phyloP scores from a whole-genome alignment of 2,329 filamentous ascomycete species.

The Macrophomina phaseolina region DNA sequence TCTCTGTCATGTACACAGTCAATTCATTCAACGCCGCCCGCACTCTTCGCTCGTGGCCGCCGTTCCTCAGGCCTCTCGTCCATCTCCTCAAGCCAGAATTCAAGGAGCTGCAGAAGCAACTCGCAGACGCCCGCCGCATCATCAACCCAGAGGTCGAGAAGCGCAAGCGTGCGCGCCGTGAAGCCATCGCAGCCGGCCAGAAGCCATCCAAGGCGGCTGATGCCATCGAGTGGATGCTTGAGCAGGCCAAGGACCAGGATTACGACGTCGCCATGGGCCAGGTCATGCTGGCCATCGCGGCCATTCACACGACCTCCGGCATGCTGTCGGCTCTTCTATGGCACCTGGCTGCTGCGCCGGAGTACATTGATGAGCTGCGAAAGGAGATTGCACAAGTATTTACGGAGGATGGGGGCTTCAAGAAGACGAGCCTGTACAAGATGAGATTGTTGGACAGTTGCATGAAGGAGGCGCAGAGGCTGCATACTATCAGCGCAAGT shows the following conservation, averaged over 20 bases:
- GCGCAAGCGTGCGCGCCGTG: slow-evolving; percentile 32
- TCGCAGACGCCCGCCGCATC: slow-evolving; percentile 32
- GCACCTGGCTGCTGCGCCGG: background rate
- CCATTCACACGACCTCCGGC: slow-evolving; percentile 30
- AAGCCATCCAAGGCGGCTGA: slow-evolving; percentile 26
- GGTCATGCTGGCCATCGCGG: slow-evolving; percentile 29
- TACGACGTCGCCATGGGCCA: slow-evolving; percentile 29
- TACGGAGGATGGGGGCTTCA: slow-evolving; percentile 33
- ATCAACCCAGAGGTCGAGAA: slow-evolving; percentile 43
- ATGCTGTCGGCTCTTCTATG: slow-evolving; percentile 12
- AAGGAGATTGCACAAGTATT: background rate
- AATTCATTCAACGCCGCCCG: slow-evolving; percentile 43
- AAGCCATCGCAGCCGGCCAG: slow-evolving; percentile 30
- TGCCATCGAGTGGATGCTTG: slow-evolving; percentile 30
- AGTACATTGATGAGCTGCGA: slow-evolving; percentile 5
- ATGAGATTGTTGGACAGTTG: slow-evolving; percentile 51
- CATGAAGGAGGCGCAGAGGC: slow-evolving; percentile 49
- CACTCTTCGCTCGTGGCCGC: slow-evolving; percentile 43
- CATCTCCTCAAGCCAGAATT: slow-evolving; percentile 30
- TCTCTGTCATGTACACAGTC: slow-evolving; percentile 42
- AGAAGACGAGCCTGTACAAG: slow-evolving; percentile 45
- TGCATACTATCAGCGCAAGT: slow-evolving; percentile 1
- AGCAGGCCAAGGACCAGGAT: slow-evolving; percentile 29
- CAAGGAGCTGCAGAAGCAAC: slow-evolving; percentile 32
- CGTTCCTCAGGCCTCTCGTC: slow-evolving; percentile 38